Evolutionary conservation across 306 rosid species (phyloP).

Genomic region (Carpinus viminea): DNA sequence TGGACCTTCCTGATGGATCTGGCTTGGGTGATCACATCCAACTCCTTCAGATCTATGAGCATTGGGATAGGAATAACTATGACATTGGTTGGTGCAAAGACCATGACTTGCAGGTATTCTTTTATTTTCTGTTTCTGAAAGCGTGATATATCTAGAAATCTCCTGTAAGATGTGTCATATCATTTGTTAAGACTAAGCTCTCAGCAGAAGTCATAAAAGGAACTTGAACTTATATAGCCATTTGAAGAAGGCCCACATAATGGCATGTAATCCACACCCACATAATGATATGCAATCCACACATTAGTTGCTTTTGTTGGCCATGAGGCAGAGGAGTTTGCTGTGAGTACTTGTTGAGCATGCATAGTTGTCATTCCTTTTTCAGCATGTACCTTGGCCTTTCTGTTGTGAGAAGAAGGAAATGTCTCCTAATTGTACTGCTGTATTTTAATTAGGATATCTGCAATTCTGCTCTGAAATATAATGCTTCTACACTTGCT

Average conservation of each 20-base stretch:
- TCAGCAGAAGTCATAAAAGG: conserved; percentile 20
- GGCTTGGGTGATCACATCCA: conserved; percentile 97
- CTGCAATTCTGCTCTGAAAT: conserved; percentile 14
- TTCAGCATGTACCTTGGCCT: neutral
- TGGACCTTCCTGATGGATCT: conserved; percentile 86
- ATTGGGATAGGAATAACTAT: conserved; percentile 71
- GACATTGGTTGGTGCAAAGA: conserved; percentile 90
- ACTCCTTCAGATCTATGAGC: conserved; percentile 78
- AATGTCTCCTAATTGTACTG: conserved; percentile 10
- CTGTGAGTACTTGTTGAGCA: conserved; percentile 25
- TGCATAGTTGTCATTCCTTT: conserved; percentile 20
- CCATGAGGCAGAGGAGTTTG: conserved; percentile 8
- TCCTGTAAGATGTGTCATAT: neutral
- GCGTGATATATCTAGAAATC: neutral
- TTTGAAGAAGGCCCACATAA: neutral
- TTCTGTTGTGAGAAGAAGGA: conserved; percentile 20
- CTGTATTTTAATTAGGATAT: conserved; percentile 4
- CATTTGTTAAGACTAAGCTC: conserved; percentile 15
- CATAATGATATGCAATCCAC: conserved; percentile 9
- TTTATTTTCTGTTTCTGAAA: conserved; percentile 12
- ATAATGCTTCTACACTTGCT: conserved; percentile 25
- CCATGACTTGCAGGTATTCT: conserved; percentile 70
- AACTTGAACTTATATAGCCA: neutral
- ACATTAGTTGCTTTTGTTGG: conserved; percentile 19
- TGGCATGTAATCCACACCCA: conserved; percentile 16